Base-by-base conservation (phyloP, 305 asterid species). In the Fraxinus floribunda region DNA sequence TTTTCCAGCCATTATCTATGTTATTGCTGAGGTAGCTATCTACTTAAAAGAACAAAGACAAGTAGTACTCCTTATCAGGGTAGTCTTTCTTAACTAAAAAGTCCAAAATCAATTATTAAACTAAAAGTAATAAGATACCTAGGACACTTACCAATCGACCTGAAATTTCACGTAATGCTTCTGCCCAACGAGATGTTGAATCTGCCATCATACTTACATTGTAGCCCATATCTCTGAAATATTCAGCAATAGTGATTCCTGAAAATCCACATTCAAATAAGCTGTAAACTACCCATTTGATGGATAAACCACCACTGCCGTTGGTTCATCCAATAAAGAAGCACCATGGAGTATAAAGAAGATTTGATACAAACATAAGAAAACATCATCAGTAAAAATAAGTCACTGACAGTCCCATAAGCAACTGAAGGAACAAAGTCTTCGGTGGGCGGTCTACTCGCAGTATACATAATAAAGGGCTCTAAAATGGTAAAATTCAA, bases 181-280 rank as follows among this genome's bases (percentile, higher is more conserved):
- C 99, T 71, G 99, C 99, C 99, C 99, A 95, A 36, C 98, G 97
- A 80, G 99, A 95, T n/a, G 99, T 95, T 39, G 98, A 95, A 88
- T 95, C 99, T 82, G 99, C 98, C 99, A 95, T 95, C 99, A 95
- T 95, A 88, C 99, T 94, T 82, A 95, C 99, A 87, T 95, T 95
- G 92, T 95, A 95, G 57, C 99, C 99, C 99, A 95, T 95, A 84
- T 95, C 99, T 93, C 99, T 94, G 85, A 95, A 95, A 84, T 95
- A 95, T 86, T 95, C 99, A 77, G 99, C 99, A 78, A 95, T 90
- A 18, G 98, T 95, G 83, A 96, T 96, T 83, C 99, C 99, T 96
- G 95, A 76, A 88, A 84, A 89, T 82, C 72, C 81, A 90, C 72
- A 87, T 68, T 75, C 66, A 78, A 38, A 86, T 24, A 38, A 55